Conservation (phyloP, 257 asterid genomes). For the Scutellaria baicalensis region DNA sequence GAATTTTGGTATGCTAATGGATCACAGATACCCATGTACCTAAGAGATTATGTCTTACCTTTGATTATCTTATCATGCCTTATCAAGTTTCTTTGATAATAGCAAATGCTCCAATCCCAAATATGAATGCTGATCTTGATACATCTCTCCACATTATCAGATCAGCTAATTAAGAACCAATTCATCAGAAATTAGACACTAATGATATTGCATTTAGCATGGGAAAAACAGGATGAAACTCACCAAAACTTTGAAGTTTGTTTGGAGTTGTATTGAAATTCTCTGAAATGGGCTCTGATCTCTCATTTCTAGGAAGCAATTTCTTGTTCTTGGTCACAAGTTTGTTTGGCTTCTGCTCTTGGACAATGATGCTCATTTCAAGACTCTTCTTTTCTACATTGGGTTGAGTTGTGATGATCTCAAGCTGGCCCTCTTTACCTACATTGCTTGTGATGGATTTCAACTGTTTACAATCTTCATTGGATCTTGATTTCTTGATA, state of each 20-base stretch:
- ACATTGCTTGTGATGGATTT: slow-evolving; percentile 29
- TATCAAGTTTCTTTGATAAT: too few species aligned
- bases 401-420: neutral
- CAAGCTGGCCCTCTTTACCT: slow-evolving; percentile 23
- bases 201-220: neutral
- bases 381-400: slow-evolving; percentile 23
- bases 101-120: slow-evolving; percentile 76
- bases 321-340: slow-evolving; percentile 30
- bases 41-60: too few species aligned
- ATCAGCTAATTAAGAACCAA: slow-evolving; percentile 37
- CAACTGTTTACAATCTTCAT: slow-evolving; percentile 27
- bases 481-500: slow-evolving; percentile 27
- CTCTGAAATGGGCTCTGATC: slow-evolving; percentile 32
- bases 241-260: slow-evolving; percentile 62
- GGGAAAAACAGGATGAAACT: slow-evolving; percentile 11
- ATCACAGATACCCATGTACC: too few species aligned
- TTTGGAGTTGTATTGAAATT: slow-evolving; percentile 28
- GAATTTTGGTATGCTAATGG: too few species aligned
- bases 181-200: neutral
- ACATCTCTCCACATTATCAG: slow-evolving; percentile 86
- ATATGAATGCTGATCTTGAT: slow-evolving; percentile 74
- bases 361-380: slow-evolving; percentile 16
- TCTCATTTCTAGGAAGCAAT: slow-evolving; percentile 25
- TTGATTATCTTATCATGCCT: too few species aligned
- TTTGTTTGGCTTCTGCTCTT: slow-evolving; percentile 31